Evolutionary conservation across 2,329 filamentous ascomycete genomes (phyloP).

Genomic region (Ascochyta lentis): DNA sequence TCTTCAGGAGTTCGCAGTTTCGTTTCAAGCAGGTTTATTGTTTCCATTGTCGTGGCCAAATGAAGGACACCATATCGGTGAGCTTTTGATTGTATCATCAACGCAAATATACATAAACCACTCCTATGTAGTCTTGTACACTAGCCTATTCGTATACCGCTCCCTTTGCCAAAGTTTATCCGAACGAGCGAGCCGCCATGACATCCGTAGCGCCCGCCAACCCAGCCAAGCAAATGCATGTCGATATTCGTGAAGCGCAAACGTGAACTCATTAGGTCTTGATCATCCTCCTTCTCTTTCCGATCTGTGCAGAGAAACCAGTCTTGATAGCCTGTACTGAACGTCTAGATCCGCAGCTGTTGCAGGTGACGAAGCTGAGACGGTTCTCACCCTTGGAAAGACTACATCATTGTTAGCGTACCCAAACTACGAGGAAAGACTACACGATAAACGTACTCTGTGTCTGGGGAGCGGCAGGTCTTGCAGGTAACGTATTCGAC

Average conservation of each 20-base stretch:
- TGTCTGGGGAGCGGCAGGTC: constrained; percentile 69
- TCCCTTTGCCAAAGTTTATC: constrained; percentile 8
- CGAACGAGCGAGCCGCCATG: constrained; percentile 17
- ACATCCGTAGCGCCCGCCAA: constrained; percentile 29
- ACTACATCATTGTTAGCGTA: constrained; percentile 79
- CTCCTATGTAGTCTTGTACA: constrained; percentile 16
- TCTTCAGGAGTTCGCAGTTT: not conserved
- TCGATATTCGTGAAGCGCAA: constrained; percentile 31
- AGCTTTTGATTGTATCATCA: constrained; percentile 11
- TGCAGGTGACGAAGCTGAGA: constrained; percentile 98
- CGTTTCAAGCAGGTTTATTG: not conserved
- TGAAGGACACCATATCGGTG: not conserved
- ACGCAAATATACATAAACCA: constrained; percentile 13
- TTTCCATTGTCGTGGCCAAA: not conserved
- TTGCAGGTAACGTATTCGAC: constrained; percentile 99
- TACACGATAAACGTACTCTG: constrained; percentile 23
- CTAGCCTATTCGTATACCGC: constrained; percentile 5
- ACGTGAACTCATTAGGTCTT: constrained; percentile 61
- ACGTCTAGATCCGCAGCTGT: constrained; percentile 70
- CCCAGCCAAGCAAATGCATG: constrained; percentile 31
- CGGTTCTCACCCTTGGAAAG: constrained; percentile 99
- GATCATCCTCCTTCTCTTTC: constrained; percentile 95
- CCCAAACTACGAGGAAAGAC: not conserved
- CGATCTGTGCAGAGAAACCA: constrained; percentile 99
- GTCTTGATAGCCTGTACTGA: constrained; percentile 98